These are phyloP conservation scores for Nannochloropsis gaditana DNA, from an alignment of 108 stramenopile genomes.

Conservation along the genomic window DNA sequence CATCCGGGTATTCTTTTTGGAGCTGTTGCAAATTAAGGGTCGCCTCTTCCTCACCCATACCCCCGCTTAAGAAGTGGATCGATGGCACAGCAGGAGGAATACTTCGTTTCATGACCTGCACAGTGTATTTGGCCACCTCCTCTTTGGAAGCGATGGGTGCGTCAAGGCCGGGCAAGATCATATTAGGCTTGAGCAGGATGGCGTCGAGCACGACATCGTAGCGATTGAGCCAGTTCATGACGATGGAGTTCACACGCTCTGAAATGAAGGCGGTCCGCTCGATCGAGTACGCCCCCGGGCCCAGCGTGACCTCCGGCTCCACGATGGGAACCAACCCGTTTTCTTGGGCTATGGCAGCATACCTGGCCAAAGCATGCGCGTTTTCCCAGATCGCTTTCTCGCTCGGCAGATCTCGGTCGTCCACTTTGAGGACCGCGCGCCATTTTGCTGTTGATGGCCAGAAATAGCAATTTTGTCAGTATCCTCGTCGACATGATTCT, in stretches of 20 bases:
- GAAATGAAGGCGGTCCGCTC: constrained; percentile 53
- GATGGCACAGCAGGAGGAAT: constrained; percentile 76
- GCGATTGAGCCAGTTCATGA: constrained; percentile 68
- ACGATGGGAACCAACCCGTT: constrained; percentile 83
- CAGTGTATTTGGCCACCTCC: constrained; percentile 69
- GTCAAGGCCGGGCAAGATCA: constrained; percentile 54
- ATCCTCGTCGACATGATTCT: not conserved
- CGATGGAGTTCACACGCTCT: constrained; percentile 46
- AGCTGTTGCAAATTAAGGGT: constrained; percentile 66
- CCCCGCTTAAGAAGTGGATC: constrained; percentile 72
- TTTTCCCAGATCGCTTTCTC: constrained; percentile 65
- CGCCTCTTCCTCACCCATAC: constrained; percentile 68
- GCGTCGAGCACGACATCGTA: constrained; percentile 79
- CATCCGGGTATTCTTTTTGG: constrained; percentile 60
- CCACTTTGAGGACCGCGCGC: constrained; percentile 58
- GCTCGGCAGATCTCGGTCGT: constrained; percentile 54
- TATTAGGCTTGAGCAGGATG: constrained; percentile 75
- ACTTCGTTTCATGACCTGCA: constrained; percentile 66
- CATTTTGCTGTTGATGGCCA: constrained; percentile 63
- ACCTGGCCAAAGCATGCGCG: constrained; percentile 66
- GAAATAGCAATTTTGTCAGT: not conserved
- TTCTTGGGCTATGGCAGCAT: constrained; percentile 75
- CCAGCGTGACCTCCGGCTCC: constrained; percentile 70
- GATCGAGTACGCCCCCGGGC: constrained; percentile 51
- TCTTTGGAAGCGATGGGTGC: constrained; percentile 56